Evolutionary conservation across 2,329 filamentous ascomycete genomes (phyloP).

Genomic region (Ceratocystiopsis sp.): DNA sequence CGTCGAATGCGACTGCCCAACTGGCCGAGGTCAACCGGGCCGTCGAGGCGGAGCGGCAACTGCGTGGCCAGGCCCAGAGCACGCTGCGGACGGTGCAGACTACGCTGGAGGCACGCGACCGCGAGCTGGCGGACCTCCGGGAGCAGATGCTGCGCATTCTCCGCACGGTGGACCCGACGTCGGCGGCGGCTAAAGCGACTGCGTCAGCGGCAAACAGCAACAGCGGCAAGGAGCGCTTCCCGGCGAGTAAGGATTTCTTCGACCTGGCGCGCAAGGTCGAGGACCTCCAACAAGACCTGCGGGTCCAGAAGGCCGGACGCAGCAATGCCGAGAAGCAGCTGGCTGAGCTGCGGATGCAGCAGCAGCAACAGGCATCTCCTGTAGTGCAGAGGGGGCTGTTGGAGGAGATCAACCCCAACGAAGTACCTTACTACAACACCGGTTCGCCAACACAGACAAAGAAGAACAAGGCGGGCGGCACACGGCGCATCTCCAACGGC

Average conservation of each 20-base stretch:
- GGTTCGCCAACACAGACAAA: slow-evolving; percentile 46
- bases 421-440: slow-evolving; percentile 47
- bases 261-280: slow-evolving; percentile 77
- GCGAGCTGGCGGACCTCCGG: slow-evolving; percentile 65
- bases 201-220: slow-evolving; percentile 20
- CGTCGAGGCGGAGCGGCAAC: slow-evolving; percentile 76
- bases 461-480: slow-evolving; percentile 33
- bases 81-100: slow-evolving; percentile 69
- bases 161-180: slow-evolving; percentile 69
- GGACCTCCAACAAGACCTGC: slow-evolving; percentile 72
- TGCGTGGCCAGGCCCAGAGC: slow-evolving; percentile 68
- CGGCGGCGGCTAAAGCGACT: slow-evolving; percentile 39
- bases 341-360: slow-evolving; percentile 56
- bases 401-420: slow-evolving; percentile 77
- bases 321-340: slow-evolving; percentile 71
- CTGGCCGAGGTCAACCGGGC: slow-evolving; percentile 79
- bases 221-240: slow-evolving; percentile 2
- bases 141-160: slow-evolving; percentile 67
- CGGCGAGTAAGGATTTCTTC: slow-evolving; percentile 26
- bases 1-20: slow-evolving; percentile 64
- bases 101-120: slow-evolving; percentile 62
- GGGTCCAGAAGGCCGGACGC: slow-evolving; percentile 66
- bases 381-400: slow-evolving; percentile 46
- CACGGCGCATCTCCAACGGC: slow-evolving; percentile 49
- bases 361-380: slow-evolving; percentile 26